A percentile compares a stretch with the other conserved stretches of the same genome.
phyloP scores from a whole-genome alignment of 1,284 basidiomycete genomes.

The Neonothopanus nambi region DNA sequence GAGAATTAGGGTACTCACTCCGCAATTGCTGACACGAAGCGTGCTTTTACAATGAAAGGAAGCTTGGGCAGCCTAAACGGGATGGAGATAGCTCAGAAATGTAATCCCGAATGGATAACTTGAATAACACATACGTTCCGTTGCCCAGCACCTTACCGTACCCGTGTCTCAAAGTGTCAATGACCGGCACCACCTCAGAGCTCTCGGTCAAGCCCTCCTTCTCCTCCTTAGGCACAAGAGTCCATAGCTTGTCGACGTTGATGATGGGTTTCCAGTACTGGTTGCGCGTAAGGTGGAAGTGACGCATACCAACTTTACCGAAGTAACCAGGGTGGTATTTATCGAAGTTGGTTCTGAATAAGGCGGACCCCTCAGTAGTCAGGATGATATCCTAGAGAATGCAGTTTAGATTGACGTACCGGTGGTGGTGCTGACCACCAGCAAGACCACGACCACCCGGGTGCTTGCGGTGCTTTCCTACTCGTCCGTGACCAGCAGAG shows the following conservation, averaged over 20 bases:
- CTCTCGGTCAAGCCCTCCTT: constrained; percentile 69
- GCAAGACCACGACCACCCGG: constrained; percentile 99
- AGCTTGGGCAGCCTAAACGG: constrained; percentile 70
- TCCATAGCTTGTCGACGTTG: constrained; percentile 96
- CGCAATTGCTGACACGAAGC: constrained; percentile 86
- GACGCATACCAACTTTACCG: constrained; percentile 99
- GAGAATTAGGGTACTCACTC: constrained; percentile 61
- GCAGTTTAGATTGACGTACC: constrained; percentile 51
- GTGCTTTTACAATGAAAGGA: constrained; percentile 95
- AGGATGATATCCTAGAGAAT: neutral
- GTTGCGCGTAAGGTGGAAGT: constrained; percentile 96
- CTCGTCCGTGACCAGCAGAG: constrained; percentile 98
- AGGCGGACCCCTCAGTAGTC: constrained; percentile 8
- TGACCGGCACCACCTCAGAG: constrained; percentile 85
- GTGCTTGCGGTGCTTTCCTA: constrained; percentile 99
- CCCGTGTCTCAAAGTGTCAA: constrained; percentile 84
- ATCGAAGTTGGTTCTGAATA: constrained; percentile 80
- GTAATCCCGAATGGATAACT: neutral
- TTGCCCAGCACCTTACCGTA: constrained; percentile 93
- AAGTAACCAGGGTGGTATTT: constrained; percentile 99
- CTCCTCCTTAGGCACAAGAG: constrained; percentile 76
- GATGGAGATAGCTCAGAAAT: constrained; percentile 5
- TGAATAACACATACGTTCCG: constrained; percentile 61
- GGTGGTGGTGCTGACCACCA: constrained; percentile 99
- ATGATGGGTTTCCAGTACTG: constrained; percentile 89